A percentile compares a stretch with the other conserved stretches of the same genome.
Evolutionary conservation across 306 rosid genomes (phyloP).

Genomic region (Sophora flavescens): DNA sequence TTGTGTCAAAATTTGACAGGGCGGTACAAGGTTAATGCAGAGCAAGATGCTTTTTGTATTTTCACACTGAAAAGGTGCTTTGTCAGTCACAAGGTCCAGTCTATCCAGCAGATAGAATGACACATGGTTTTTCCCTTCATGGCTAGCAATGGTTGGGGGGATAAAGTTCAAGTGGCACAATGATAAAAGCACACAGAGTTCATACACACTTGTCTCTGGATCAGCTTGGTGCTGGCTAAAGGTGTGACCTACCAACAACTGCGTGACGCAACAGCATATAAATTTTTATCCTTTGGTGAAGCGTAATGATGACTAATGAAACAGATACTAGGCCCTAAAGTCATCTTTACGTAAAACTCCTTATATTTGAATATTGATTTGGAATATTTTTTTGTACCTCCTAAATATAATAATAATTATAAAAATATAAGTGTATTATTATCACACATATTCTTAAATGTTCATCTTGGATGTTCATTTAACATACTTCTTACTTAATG

Average conservation of each 20-base stretch:
- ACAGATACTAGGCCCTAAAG: constrained; percentile 2
- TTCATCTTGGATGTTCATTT: no score
- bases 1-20: constrained; percentile 29
- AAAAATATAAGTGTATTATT: no score
- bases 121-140: background rate
- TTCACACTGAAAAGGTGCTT: constrained; percentile 28
- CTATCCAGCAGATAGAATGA: background rate
- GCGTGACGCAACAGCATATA: constrained; percentile 38
- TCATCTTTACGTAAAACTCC: background rate
- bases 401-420: no score
- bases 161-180: constrained; percentile 34
- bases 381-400: no score
- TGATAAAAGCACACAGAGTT: constrained; percentile 30
- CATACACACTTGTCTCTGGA: constrained; percentile 43
- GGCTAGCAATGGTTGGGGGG: no score
- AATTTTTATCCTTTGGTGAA: constrained; percentile 40
- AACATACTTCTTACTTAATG: no score
- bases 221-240: constrained; percentile 43
- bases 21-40: background rate
- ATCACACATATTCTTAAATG: no score
- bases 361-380: no score
- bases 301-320: constrained; percentile 40
- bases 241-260: constrained; percentile 53
- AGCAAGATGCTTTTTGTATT: background rate
- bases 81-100: background rate